phyloP scores from a whole-genome alignment of 768 basidiomycete species.

The Amanita phalloides region DNA sequence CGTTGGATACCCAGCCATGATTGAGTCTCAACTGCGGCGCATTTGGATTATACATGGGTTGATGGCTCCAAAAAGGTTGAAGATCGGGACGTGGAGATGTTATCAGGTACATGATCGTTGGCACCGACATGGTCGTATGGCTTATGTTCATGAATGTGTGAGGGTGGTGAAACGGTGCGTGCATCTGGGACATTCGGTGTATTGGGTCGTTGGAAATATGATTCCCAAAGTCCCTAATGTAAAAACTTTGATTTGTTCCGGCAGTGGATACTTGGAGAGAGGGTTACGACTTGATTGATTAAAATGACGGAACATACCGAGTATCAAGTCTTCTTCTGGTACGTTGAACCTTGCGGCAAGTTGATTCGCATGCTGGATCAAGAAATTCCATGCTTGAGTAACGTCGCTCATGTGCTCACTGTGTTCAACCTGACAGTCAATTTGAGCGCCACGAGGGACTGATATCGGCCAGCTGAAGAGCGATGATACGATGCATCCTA shows the following conservation, averaged over 20 bases:
- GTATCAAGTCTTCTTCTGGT: conserved; percentile 29
- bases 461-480: conserved; percentile 31
- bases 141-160: conserved; percentile 8
- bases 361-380: conserved; percentile 20
- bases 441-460: conserved; percentile 24
- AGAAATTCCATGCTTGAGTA: conserved; percentile 27
- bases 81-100: conserved; percentile 23
- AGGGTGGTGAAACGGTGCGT: neutral
- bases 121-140: conserved; percentile 11
- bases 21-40: conserved; percentile 6
- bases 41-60: conserved; percentile 8
- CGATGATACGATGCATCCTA: neutral
- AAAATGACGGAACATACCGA: conserved; percentile 19
- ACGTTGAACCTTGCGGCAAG: conserved; percentile 21
- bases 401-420: conserved; percentile 13
- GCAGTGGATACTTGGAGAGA: conserved; percentile 24
- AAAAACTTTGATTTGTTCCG: conserved; percentile 30
- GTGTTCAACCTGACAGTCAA: conserved; percentile 28
- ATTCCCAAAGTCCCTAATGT: conserved; percentile 22
- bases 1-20: conserved; percentile 12
- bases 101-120: conserved; percentile 30
- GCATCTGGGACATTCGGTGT: conserved; percentile 9
- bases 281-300: neutral
- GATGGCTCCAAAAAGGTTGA: conserved; percentile 27
- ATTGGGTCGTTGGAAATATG: conserved; percentile 2